phyloP scores from a whole-genome alignment of 2,329 filamentous ascomycete genomes.

The Claviceps arundinis region DNA sequence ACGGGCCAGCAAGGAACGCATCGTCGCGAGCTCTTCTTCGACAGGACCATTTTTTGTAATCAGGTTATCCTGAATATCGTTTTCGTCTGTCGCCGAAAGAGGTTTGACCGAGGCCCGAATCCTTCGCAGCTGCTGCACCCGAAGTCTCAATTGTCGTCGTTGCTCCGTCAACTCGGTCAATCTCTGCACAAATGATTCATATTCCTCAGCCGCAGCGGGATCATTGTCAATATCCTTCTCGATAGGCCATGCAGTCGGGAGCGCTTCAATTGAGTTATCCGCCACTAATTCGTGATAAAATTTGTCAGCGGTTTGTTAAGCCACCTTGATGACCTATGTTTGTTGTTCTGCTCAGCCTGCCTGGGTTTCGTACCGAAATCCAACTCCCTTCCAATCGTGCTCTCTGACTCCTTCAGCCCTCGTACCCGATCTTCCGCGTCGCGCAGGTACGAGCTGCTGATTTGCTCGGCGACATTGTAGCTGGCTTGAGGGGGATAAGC shows the following conservation, averaged over 20 bases:
- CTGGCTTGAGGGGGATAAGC: constrained; percentile 57
- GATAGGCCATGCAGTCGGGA: constrained; percentile 34
- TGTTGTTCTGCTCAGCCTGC: no score
- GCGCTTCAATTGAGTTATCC: constrained; percentile 28
- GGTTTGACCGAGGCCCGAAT: constrained; percentile 39
- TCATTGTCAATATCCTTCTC: constrained; percentile 22
- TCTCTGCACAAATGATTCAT: constrained; percentile 33
- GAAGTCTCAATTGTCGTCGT: constrained; percentile 21
- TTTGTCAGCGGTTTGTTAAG: no score
- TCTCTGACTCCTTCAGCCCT: constrained; percentile 22
- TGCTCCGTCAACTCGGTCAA: constrained; percentile 35
- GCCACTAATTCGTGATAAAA: constrained; percentile 19
- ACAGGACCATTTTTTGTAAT: constrained; percentile 51
- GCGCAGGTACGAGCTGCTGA: constrained; percentile 49
- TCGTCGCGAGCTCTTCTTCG: constrained; percentile 52
- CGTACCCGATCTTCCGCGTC: constrained; percentile 27
- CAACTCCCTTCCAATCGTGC: constrained; percentile 23
- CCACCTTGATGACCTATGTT: no score
- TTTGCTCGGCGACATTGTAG: constrained; percentile 59
- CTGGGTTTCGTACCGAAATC: constrained; percentile 27
- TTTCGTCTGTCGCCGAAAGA: constrained; percentile 12
- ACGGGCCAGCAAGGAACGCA: constrained; percentile 48
- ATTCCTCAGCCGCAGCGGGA: constrained; percentile 36
- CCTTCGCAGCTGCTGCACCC: constrained; percentile 32
- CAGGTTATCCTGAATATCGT: constrained; percentile 49